Evolutionary conservation across 1,284 basidiomycete genomes (phyloP).

Genomic region (Ganoderma multipileum): DNA sequence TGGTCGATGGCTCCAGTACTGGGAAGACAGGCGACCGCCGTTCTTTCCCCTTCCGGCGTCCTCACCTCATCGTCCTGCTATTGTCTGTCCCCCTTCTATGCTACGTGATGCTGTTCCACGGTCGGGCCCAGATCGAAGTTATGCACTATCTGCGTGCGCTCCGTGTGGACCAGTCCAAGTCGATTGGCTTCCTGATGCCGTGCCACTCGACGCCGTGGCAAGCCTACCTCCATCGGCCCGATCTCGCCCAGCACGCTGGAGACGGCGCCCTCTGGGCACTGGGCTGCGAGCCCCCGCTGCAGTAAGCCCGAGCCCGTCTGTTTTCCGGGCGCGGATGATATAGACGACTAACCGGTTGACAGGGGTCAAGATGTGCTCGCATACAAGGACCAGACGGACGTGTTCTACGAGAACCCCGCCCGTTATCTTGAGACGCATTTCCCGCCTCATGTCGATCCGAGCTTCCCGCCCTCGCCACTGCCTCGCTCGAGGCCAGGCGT

Average conservation of each 20-base stretch:
- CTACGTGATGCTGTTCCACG: constrained; percentile 79
- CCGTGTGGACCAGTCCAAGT: constrained; percentile 55
- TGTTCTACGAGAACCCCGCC: constrained; percentile 82
- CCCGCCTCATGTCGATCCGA: constrained; percentile 63
- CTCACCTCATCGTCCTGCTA: constrained; percentile 57
- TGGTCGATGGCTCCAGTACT: constrained; percentile 55
- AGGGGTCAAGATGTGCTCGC: constrained; percentile 57
- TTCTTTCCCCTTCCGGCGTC: constrained; percentile 21
- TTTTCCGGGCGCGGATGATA: constrained; percentile 13
- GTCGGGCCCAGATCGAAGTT: constrained; percentile 79
- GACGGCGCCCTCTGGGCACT: constrained; percentile 73
- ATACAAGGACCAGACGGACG: constrained; percentile 85
- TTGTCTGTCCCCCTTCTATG: constrained; percentile 64
- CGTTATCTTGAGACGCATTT: constrained; percentile 73
- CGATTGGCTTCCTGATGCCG: constrained; percentile 90
- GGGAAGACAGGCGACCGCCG: constrained; percentile 20
- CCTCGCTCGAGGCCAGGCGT: constrained; percentile 62
- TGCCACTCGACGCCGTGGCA: constrained; percentile 99
- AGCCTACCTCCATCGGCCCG: constrained; percentile 81
- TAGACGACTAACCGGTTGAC: constrained; percentile 23
- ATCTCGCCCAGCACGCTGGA: constrained; percentile 54
- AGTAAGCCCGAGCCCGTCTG: constrained; percentile 55
- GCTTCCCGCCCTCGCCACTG: constrained; percentile 71
- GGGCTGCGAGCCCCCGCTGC: constrained; percentile 90
- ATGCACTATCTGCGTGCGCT: constrained; percentile 67